Evolutionary conservation across 441 rosid species (phyloP).

Genomic region (Macaranga tanarius): DNA sequence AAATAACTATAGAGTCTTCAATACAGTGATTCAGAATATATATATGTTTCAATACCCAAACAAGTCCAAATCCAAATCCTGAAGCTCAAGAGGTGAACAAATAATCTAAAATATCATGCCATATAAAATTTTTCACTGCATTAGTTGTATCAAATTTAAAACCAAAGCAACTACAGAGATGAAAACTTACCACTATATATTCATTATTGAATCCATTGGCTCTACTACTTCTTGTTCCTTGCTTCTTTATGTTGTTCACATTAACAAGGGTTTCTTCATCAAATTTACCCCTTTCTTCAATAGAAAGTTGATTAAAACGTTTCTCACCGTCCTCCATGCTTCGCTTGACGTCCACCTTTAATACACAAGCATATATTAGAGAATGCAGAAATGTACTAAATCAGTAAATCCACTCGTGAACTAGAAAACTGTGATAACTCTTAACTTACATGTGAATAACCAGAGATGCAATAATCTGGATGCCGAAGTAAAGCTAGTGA

Average conservation of each 20-base stretch:
- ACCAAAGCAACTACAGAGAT: slow-evolving; percentile 14
- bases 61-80: neutral
- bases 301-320: slow-evolving; percentile 84
- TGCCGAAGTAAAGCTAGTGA: slow-evolving; percentile 81
- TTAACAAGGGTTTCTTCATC: slow-evolving; percentile 94
- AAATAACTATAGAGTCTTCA: neutral
- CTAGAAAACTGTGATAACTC: slow-evolving; percentile 3
- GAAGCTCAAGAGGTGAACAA: neutral
- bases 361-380: neutral
- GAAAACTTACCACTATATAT: slow-evolving; percentile 73
- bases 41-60: neutral
- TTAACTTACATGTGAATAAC: slow-evolving; percentile 77
- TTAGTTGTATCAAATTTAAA: neutral
- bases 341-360: slow-evolving; percentile 70
- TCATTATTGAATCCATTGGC: slow-evolving; percentile 71
- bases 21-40: neutral
- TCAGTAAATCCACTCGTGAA: neutral
- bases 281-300: slow-evolving; percentile 93
- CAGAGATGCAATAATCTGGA: slow-evolving; percentile 94
- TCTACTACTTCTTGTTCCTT: slow-evolving; percentile 52
- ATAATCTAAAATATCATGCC: neutral
- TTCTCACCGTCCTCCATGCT: slow-evolving; percentile 80
- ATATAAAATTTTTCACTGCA: neutral
- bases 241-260: slow-evolving; percentile 68
- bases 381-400: neutral